Conservation (phyloP, 345 rosid species). For the Hypericum androsaemum region DNA sequence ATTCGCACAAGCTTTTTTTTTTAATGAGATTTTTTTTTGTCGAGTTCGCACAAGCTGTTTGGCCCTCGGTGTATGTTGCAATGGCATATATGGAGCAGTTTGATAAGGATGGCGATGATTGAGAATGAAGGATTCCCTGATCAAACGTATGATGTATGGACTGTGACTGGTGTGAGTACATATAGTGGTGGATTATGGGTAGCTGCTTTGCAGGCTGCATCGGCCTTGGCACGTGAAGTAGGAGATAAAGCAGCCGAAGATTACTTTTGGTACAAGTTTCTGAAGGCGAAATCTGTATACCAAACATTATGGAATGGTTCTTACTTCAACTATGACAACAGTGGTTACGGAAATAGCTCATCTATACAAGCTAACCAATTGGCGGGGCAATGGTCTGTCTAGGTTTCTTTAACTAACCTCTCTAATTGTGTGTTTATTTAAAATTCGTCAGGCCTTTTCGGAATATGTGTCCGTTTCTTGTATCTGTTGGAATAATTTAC, state of each 20-base stretch:
- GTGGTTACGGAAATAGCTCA: conserved; percentile 46
- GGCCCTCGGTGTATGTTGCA: conserved; percentile 88
- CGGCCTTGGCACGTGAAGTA: conserved; percentile 65
- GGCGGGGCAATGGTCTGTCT: conserved; percentile 80
- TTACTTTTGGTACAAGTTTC: conserved; percentile 76
- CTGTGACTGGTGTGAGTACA: conserved; percentile 77
- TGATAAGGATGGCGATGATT: conserved; percentile 87
- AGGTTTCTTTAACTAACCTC: neutral
- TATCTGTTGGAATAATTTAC: neutral
- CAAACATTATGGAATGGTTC: conserved; percentile 86
- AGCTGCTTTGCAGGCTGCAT: conserved; percentile 91
- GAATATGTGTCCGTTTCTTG: neutral
- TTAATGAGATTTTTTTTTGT: too few relatives aligned
- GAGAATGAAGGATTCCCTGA: conserved; percentile 96
- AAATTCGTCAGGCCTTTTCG: neutral
- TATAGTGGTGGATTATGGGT: conserved; percentile 91
- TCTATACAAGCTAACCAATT: conserved; percentile 95
- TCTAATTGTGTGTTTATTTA: neutral
- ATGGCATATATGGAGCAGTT: conserved; percentile 91
- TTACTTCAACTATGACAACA: conserved; percentile 72
- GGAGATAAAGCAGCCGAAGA: conserved; percentile 70
- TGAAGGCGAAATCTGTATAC: conserved; percentile 64
- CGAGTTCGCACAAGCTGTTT: conserved; percentile 68
- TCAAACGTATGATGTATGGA: conserved; percentile 94
- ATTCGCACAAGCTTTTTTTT: too few relatives aligned